These are phyloP conservation scores for Eutypella sp. DNA, from an alignment of 2,329 filamentous ascomycete genomes.

Conservation along the genomic window DNA sequence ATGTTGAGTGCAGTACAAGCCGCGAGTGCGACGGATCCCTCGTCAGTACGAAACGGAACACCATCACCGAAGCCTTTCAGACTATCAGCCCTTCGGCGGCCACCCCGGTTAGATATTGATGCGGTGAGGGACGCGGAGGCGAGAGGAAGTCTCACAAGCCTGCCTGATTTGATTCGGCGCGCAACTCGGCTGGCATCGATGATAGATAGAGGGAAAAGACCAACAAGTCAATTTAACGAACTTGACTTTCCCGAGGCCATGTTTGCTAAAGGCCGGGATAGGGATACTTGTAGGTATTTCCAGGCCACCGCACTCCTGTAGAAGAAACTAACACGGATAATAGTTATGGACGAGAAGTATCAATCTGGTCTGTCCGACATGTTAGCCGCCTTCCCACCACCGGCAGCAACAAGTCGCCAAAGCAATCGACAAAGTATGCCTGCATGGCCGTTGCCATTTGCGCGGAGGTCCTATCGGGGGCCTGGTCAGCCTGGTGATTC, in stretches of 20 bases:
- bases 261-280: conserved; percentile 33
- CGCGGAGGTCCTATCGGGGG: conserved; percentile 19
- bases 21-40: conserved; percentile 40
- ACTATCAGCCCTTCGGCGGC: conserved; percentile 54
- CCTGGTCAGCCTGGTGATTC: background rate
- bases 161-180: conserved; percentile 84
- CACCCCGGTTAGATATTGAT: conserved; percentile 75
- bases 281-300: conserved; percentile 20
- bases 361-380: conserved; percentile 57
- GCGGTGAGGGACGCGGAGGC: conserved; percentile 76
- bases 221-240: conserved; percentile 54
- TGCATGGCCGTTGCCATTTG: conserved; percentile 46
- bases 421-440: conserved; percentile 40
- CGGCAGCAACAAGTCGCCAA: conserved; percentile 39
- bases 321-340: conserved; percentile 16
- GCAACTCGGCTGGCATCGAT: conserved; percentile 83
- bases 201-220: conserved; percentile 73
- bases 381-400: conserved; percentile 61
- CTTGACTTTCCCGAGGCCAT: conserved; percentile 47
- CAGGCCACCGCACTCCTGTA: too few species aligned
- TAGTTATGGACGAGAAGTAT: conserved; percentile 36
- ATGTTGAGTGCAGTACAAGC: conserved; percentile 48
- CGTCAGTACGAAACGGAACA: conserved; percentile 23
- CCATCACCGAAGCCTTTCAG: conserved; percentile 32
- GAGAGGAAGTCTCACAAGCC: conserved; percentile 83